A percentile compares a stretch with the other conserved stretches of the same genome.
Conservation (phyloP, 305 asterid genomes). For the Solanum hybrid region DNA sequence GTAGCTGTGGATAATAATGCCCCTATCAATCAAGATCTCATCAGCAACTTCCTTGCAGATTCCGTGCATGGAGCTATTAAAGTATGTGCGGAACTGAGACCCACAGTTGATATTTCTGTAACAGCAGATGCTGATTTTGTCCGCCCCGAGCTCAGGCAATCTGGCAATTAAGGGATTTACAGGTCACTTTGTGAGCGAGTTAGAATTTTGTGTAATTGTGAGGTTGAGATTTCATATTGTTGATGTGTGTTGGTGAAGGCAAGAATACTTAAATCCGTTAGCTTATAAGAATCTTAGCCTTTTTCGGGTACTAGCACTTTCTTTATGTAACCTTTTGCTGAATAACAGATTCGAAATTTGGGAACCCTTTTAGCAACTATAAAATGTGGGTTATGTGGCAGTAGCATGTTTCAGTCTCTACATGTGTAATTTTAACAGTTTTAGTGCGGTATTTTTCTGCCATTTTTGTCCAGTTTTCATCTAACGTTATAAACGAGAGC, state of each 20-base stretch:
- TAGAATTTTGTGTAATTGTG: neutral
- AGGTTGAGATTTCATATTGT: neutral
- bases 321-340: neutral
- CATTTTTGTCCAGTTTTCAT: no score
- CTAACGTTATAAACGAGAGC: no score
- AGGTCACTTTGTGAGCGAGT: no score
- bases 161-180: conserved; percentile 23
- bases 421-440: neutral
- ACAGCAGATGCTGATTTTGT: conserved; percentile 89
- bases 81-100: conserved; percentile 85
- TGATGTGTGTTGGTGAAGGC: neutral
- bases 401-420: neutral
- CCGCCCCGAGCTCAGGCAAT: conserved; percentile 77
- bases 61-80: conserved; percentile 78
- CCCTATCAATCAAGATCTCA: conserved; percentile 68
- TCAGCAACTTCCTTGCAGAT: conserved; percentile 83
- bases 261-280: neutral
- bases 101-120: conserved; percentile 90
- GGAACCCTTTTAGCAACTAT: neutral
- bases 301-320: neutral
- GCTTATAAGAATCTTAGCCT: neutral
- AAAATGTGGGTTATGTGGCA: neutral
- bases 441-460: neutral
- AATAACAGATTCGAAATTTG: neutral
- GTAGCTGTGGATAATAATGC: conserved; percentile 59